Conservation (phyloP, 2,329 filamentous ascomycete species). For the Aspergillus brasiliensis region DNA sequence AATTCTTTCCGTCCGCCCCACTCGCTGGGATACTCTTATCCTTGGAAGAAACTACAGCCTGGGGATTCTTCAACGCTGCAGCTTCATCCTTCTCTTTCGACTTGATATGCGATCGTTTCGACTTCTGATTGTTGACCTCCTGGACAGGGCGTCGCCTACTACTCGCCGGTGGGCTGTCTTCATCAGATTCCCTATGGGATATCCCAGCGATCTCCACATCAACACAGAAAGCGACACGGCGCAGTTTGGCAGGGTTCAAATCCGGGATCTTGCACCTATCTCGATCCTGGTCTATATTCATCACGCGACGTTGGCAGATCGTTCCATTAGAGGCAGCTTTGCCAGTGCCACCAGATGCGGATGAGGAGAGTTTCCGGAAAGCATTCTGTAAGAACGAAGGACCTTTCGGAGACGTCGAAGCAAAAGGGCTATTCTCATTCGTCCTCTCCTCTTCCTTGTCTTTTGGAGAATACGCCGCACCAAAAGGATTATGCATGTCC, state of each 20-base stretch:
- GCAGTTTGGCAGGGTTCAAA: constrained; percentile 76
- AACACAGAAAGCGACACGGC: constrained; percentile 91
- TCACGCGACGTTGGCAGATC: constrained; percentile 73
- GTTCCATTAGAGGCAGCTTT: constrained; percentile 64
- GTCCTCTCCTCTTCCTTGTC: constrained; percentile 48
- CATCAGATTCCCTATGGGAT: constrained; percentile 71
- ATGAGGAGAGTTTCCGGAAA: constrained; percentile 77
- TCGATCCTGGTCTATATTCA: constrained; percentile 82
- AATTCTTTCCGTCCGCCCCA: constrained; percentile 12
- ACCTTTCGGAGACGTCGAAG: constrained; percentile 70
- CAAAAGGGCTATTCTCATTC: constrained; percentile 33
- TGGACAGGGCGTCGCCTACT: constrained; percentile 28
- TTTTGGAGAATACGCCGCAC: constrained; percentile 44
- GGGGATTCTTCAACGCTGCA: constrained; percentile 69
- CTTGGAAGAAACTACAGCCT: constrained; percentile 57
- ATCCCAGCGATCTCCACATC: constrained; percentile 95
- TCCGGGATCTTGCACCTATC: constrained; percentile 79
- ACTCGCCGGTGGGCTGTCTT: constrained; percentile 44
- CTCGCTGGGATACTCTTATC: constrained; percentile 50
- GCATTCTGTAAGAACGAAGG: constrained; percentile 78
- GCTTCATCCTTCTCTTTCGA: constrained; percentile 72
- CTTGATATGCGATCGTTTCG: constrained; percentile 53
- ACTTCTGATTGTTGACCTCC: constrained; percentile 31
- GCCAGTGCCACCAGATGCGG: constrained; percentile 53
- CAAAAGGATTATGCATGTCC: constrained; percentile 48